A percentile compares a stretch with the other conserved stretches of the same genome.
These are phyloP conservation scores for Carpediemonas membranifera DNA, from an alignment of 78 protist species.

Conservation along the genomic window DNA sequence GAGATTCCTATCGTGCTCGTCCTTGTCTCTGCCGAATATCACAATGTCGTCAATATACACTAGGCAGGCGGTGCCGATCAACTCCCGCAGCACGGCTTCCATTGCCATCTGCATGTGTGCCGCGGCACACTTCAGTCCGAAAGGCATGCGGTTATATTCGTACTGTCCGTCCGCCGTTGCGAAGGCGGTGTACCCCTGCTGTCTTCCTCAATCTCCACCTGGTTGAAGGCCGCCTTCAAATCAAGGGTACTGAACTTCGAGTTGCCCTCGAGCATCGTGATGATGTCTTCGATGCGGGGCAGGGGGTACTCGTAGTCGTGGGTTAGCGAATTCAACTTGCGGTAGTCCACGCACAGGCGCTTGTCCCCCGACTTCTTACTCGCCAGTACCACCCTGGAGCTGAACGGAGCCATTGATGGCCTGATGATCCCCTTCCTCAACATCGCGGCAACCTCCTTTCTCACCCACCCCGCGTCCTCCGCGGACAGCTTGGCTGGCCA, in stretches of 20 bases:
- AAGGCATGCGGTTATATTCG: conserved; percentile 19
- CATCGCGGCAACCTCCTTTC: not conserved
- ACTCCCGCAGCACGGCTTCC: not conserved
- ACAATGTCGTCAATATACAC: conserved; percentile 34
- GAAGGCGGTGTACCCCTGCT: conserved; percentile 22
- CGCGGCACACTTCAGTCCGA: conserved; percentile 27
- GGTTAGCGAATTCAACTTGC: conserved; percentile 17
- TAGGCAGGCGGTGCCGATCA: not conserved
- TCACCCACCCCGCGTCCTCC: too few relatives aligned
- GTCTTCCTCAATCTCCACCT: not conserved
- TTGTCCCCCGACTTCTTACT: conserved; percentile 18
- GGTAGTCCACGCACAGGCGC: conserved; percentile 34
- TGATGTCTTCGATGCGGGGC: conserved; percentile 9
- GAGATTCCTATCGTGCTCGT: conserved; percentile 12
- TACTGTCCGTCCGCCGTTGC: conserved; percentile 11
- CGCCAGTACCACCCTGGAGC: conserved; percentile 25
- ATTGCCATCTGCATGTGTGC: not conserved
- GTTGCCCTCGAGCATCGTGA: not conserved
- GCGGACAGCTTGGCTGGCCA: too few relatives aligned
- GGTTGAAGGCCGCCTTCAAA: conserved; percentile 16
- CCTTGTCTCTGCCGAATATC: not conserved
- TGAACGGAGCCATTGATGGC: not conserved
- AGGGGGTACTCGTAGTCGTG: conserved; percentile 4
- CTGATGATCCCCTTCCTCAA: not conserved
- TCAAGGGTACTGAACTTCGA: conserved; percentile 14